phyloP scores from a whole-genome alignment of 176 grass and related monocot genomes.

The Carex cristatella region DNA sequence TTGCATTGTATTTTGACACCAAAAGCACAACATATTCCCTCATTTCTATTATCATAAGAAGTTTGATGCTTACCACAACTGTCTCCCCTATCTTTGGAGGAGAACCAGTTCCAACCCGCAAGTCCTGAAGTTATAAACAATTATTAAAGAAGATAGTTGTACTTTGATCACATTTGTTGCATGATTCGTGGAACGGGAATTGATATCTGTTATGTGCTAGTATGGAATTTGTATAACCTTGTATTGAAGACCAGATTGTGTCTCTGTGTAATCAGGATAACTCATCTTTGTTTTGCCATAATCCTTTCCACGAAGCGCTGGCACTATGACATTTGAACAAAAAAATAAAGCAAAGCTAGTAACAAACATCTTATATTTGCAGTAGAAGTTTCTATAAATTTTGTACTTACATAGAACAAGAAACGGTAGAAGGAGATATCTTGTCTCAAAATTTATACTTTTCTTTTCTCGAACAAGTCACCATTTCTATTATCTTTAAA shows the following conservation, averaged over 20 bases:
- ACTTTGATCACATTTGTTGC: neutral
- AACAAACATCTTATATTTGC: neutral
- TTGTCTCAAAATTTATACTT: neutral
- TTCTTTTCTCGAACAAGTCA: no score
- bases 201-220: neutral
- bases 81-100: conserved; percentile 70
- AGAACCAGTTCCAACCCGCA: conserved; percentile 62
- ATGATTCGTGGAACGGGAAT: neutral
- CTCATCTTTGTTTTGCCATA: conserved; percentile 98
- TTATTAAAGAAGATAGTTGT: neutral
- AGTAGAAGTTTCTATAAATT: neutral
- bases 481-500: neutral
- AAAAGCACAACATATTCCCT: neutral
- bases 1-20: neutral
- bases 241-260: conserved; percentile 89
- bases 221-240: conserved; percentile 51
- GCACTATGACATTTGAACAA: conserved; percentile 46
- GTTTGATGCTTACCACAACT: conserved; percentile 62
- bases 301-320: conserved; percentile 87
- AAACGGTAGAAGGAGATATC: neutral
- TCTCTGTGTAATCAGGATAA: conserved; percentile 96
- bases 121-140: conserved; percentile 55
- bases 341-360: neutral
- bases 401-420: neutral
- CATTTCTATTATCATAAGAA: conserved; percentile 20